phyloP scores from a whole-genome alignment of 257 asterid genomes.

The Echium plantagineum region DNA sequence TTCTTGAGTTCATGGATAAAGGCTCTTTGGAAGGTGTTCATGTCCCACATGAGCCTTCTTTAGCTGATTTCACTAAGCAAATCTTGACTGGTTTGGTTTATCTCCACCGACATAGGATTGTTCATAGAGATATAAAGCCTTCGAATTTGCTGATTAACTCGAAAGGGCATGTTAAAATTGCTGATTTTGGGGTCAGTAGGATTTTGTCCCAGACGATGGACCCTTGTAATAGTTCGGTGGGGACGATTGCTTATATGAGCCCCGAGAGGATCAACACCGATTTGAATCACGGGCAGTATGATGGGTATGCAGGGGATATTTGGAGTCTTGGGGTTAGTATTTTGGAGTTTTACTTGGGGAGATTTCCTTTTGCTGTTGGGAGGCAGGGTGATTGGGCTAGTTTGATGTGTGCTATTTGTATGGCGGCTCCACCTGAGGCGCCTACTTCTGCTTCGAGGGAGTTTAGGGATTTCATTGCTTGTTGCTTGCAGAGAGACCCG shows the following conservation, averaged over 20 bases:
- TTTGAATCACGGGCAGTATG: slow-evolving; percentile 74
- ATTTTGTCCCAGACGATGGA: slow-evolving; percentile 83
- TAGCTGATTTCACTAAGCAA: slow-evolving; percentile 63
- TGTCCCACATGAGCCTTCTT: slow-evolving; percentile 44
- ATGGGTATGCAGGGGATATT: slow-evolving; percentile 82
- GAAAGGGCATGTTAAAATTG: slow-evolving; percentile 47
- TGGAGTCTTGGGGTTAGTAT: slow-evolving; percentile 93
- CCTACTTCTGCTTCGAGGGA: slow-evolving; percentile 60
- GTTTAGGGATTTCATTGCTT: slow-evolving; percentile 34
- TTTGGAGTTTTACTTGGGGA: slow-evolving; percentile 71
- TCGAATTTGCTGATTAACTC: slow-evolving; percentile 63
- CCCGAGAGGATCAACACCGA: slow-evolving; percentile 87
- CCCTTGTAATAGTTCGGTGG: slow-evolving; percentile 80
- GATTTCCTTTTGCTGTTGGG: slow-evolving; percentile 58
- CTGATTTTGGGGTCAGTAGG: slow-evolving; percentile 75
- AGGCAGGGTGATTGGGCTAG: slow-evolving; percentile 94
- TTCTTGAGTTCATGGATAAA: slow-evolving; percentile 32
- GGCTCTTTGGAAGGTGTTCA: slow-evolving; percentile 67
- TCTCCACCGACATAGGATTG: slow-evolving; percentile 71
- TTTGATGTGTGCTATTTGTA: slow-evolving; percentile 77
- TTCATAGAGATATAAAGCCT: slow-evolving; percentile 84
- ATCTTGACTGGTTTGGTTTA: slow-evolving; percentile 56
- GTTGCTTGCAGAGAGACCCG: slow-evolving; percentile 41
- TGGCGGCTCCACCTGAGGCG: slow-evolving; percentile 86
- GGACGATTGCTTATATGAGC: slow-evolving; percentile 90